These are phyloP conservation scores for Yamadazyma insecticola DNA, from an alignment of 805 yeast genomes.

Conservation along the genomic window DNA sequence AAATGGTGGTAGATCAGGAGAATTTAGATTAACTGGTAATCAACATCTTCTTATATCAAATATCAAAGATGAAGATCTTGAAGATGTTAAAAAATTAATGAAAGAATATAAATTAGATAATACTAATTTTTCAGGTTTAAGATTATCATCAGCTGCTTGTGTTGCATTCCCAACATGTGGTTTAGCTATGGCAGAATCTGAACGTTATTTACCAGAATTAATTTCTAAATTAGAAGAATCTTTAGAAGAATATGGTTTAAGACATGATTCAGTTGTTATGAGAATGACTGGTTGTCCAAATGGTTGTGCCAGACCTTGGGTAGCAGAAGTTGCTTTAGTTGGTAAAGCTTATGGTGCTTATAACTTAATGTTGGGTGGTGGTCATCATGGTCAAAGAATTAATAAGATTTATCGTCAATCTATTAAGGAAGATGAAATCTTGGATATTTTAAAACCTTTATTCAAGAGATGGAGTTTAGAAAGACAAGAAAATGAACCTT, in stretches of 20 bases:
- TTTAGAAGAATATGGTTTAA: conserved; percentile 85
- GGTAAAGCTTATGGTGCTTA: conserved; percentile 95
- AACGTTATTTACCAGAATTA: conserved; percentile 82
- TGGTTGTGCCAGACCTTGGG: conserved; percentile 98
- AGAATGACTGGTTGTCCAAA: conserved; percentile 99
- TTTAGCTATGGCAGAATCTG: conserved; percentile 97
- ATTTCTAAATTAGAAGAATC: conserved; percentile 79
- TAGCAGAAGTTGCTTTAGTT: conserved; percentile 91
- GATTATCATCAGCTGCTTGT: conserved; percentile 92
- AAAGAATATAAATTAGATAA: conserved; percentile 78
- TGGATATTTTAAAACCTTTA: conserved; percentile 72
- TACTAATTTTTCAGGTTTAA: conserved; percentile 73
- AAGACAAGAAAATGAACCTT: conserved; percentile 86
- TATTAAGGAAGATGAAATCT: conserved; percentile 84
- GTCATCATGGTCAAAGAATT: conserved; percentile 87
- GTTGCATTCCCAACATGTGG: conserved; percentile 99
- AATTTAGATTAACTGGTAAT: conserved; percentile 92
- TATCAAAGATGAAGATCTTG: conserved; percentile 65
- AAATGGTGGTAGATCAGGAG: conserved; percentile 58
- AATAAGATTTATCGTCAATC: conserved; percentile 87
- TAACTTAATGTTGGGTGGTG: conserved; percentile 93
- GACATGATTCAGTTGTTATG: conserved; percentile 93
- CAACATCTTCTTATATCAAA: conserved; percentile 82
- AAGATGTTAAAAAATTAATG: conserved; percentile 57
- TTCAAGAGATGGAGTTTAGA: conserved; percentile 94